Conservation (phyloP, 352 stramenopile species). For the Phytophthora ramorum region DNA sequence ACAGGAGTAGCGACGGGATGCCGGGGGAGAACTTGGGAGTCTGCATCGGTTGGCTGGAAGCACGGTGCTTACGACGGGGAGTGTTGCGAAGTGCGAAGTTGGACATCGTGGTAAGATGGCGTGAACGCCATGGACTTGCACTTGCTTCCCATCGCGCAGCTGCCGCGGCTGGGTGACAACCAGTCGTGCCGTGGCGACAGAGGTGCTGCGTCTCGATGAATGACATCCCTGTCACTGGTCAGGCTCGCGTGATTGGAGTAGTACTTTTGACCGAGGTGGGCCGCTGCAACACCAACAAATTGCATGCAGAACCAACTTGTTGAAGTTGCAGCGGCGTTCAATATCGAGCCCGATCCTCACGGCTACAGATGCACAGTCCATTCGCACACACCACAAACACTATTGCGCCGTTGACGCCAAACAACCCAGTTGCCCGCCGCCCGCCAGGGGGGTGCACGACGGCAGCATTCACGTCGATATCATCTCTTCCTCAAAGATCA, state of each 20-base stretch:
- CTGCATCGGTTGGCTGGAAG: constrained; percentile 9
- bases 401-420: neutral
- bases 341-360: too few species aligned
- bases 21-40: neutral
- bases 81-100: constrained; percentile 18
- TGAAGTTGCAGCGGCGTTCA: too few species aligned
- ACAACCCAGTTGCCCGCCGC: neutral
- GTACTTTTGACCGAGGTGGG: constrained; percentile 15
- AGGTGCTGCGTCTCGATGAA: constrained; percentile 4
- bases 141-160: constrained; percentile 20
- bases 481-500: constrained; percentile 13
- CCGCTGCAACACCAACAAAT: constrained; percentile 10
- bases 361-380: neutral
- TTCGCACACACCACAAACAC: neutral
- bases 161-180: constrained; percentile 13
- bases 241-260: constrained; percentile 21
- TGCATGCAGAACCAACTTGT: neutral
- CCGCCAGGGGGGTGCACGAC: constrained; percentile 1
- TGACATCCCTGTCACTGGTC: constrained; percentile 14
- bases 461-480: constrained; percentile 22
- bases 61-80: neutral
- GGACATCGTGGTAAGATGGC: neutral
- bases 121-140: constrained; percentile 6
- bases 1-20: constrained; percentile 4
- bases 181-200: constrained; percentile 12